Evolutionary conservation across 2,329 filamentous ascomycete genomes (phyloP).

Genomic region (Cladosporium colombiae): DNA sequence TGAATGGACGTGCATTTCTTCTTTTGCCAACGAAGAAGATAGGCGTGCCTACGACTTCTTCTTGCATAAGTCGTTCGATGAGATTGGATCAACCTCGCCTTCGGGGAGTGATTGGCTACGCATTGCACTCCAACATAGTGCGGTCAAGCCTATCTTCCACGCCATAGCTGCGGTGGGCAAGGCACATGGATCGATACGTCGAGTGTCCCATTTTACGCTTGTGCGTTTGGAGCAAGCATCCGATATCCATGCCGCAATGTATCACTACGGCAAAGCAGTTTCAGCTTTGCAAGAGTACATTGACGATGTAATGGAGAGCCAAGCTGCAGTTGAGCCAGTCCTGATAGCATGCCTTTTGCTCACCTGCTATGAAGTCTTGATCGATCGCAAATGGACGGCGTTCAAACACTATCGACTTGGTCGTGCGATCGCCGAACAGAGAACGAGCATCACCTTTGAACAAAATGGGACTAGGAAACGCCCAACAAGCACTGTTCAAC

Average conservation of each 20-base stretch:
- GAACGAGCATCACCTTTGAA: background rate
- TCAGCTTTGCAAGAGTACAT: constrained; percentile 9
- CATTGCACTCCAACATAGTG: constrained; percentile 1
- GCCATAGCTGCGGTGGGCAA: constrained; percentile 11
- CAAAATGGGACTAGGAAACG: background rate
- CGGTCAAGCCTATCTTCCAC: background rate
- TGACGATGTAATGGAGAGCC: background rate
- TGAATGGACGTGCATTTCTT: background rate
- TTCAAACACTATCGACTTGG: constrained; percentile 10
- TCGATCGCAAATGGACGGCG: constrained; percentile 1
- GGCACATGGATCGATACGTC: background rate
- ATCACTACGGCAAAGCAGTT: constrained; percentile 12
- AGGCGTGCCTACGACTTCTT: constrained; percentile 11
- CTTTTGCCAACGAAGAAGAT: background rate
- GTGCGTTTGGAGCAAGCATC: background rate
- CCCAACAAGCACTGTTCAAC: background rate
- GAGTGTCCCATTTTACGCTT: background rate
- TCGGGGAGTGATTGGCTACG: background rate
- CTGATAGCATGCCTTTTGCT: constrained; percentile 14
- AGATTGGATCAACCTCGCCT: constrained; percentile 9
- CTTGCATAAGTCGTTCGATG: background rate
- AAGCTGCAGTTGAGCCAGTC: constrained; percentile 9
- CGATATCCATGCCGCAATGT: background rate
- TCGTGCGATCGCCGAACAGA: constrained; percentile 4
- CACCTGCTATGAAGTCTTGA: constrained; percentile 11